Evolutionary conservation across 2,329 filamentous ascomycete genomes (phyloP).

Genomic region (Zymoseptoria crescenta): DNA sequence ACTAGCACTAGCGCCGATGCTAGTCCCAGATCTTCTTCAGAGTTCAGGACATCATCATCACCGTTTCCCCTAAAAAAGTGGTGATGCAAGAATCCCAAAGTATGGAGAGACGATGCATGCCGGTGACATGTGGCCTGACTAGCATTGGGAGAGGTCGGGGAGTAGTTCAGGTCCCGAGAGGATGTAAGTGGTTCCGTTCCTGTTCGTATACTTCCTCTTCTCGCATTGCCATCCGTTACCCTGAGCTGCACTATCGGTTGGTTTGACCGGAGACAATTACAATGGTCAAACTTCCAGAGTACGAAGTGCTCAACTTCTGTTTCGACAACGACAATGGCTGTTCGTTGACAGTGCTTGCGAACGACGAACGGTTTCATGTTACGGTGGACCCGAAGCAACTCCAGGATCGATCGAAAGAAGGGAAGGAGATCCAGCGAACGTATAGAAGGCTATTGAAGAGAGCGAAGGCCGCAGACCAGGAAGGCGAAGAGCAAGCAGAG

Average conservation of each 20-base stretch:
- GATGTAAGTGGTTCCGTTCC: neutral
- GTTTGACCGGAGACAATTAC: neutral
- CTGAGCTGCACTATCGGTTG: neutral
- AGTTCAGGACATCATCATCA: neutral
- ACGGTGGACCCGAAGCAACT: slow-evolving; percentile 24
- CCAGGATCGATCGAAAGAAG: slow-evolving; percentile 13
- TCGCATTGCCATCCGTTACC: neutral
- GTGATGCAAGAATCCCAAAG: slow-evolving; percentile 1
- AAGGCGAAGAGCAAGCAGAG: slow-evolving; percentile 3
- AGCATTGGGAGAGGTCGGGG: neutral
- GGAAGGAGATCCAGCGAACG: slow-evolving; percentile 14
- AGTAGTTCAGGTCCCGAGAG: neutral
- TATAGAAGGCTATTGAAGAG: slow-evolving; percentile 21
- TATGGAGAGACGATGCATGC: neutral
- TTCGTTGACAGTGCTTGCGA: slow-evolving; percentile 26
- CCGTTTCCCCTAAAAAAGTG: neutral
- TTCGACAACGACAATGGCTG: slow-evolving; percentile 26
- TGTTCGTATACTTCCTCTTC: neutral
- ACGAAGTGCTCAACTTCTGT: slow-evolving; percentile 28
- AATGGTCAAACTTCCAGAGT: slow-evolving; percentile 16
- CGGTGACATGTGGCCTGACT: neutral
- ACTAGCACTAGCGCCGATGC: neutral
- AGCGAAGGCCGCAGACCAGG: slow-evolving; percentile 12
- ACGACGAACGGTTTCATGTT: slow-evolving; percentile 28
- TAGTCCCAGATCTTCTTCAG: neutral